Evolutionary conservation across 371 early-diverging fungal species (phyloP).

Genomic region (Mucor indicus): DNA sequence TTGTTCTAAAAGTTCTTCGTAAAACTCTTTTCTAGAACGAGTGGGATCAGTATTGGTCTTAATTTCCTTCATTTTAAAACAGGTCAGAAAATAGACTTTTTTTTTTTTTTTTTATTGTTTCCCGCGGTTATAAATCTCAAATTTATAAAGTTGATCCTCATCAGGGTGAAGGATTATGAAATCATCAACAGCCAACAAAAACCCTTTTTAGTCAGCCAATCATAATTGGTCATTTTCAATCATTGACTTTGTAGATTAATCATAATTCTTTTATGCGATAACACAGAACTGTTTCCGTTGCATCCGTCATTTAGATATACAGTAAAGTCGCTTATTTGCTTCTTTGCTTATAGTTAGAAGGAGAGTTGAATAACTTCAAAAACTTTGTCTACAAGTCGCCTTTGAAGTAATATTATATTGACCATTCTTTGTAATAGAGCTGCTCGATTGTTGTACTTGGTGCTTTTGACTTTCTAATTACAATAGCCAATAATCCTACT

Average conservation of each 20-base stretch:
- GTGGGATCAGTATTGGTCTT: slow-evolving; percentile 30
- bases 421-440: slow-evolving; percentile 12
- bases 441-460: slow-evolving; percentile 7
- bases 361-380: slow-evolving; percentile 16
- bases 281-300: too few species aligned
- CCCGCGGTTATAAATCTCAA: not conserved
- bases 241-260: too few species aligned
- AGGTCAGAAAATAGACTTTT: not conserved
- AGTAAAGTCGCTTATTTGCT: slow-evolving; percentile 4
- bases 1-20: slow-evolving; percentile 47
- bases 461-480: slow-evolving; percentile 14
- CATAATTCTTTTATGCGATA: too few species aligned
- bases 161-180: too few species aligned
- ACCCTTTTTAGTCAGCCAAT: too few species aligned
- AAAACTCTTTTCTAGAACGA: slow-evolving; percentile 51
- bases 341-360: slow-evolving; percentile 10
- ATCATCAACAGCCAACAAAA: too few species aligned
- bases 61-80: slow-evolving; percentile 27
- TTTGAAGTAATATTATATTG: slow-evolving; percentile 6
- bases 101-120: not conserved
- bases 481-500: slow-evolving; percentile 13
- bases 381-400: slow-evolving; percentile 5
- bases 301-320: too few species aligned
- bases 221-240: too few species aligned
- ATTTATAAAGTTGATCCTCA: too few species aligned